Evolutionary conservation across 2,329 filamentous ascomycete genomes (phyloP).

Genomic region (Alternaria novae-zelandiae): DNA sequence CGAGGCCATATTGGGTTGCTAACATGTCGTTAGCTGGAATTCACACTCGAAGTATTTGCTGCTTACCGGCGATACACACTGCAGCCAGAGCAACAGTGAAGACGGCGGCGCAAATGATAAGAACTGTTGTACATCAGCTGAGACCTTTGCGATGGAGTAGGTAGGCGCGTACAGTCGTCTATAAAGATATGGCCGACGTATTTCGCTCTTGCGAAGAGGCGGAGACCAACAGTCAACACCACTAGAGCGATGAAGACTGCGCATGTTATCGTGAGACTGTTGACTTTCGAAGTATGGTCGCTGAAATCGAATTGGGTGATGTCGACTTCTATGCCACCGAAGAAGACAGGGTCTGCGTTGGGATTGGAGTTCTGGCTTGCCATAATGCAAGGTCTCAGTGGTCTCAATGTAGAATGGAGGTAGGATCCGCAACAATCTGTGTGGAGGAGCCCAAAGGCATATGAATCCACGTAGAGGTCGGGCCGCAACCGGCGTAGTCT

Average conservation of each 20-base stretch:
- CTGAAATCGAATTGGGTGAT: conserved; percentile 30
- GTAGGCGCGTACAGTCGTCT: conserved; percentile 28
- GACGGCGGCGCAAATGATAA: conserved; percentile 29
- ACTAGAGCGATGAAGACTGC: conserved; percentile 30
- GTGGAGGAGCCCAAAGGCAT: background rate
- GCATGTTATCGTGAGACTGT: conserved; percentile 18
- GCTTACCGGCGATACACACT: conserved; percentile 32
- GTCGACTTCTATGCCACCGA: conserved; percentile 24
- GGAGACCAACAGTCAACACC: conserved; percentile 23
- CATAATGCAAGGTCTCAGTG: conserved; percentile 1
- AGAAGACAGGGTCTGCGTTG: background rate
- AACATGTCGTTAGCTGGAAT: background rate
- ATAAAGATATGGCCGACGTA: conserved; percentile 30
- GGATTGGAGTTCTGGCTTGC: background rate
- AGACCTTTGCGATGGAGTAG: background rate
- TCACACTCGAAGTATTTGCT: background rate
- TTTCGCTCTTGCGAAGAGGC: conserved; percentile 27
- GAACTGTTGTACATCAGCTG: conserved; percentile 17
- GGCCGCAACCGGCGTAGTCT: background rate
- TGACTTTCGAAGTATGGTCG: conserved; percentile 25
- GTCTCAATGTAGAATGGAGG: background rate
- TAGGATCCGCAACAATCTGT: background rate
- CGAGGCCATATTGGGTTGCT: conserved; percentile 30
- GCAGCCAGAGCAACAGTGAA: conserved; percentile 34
- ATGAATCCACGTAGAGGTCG: background rate